Evolutionary conservation across 2,329 filamentous ascomycete species (phyloP), one percentile per base, ranked within the genome.

Genomic region (Orbilia javanica): DNA sequence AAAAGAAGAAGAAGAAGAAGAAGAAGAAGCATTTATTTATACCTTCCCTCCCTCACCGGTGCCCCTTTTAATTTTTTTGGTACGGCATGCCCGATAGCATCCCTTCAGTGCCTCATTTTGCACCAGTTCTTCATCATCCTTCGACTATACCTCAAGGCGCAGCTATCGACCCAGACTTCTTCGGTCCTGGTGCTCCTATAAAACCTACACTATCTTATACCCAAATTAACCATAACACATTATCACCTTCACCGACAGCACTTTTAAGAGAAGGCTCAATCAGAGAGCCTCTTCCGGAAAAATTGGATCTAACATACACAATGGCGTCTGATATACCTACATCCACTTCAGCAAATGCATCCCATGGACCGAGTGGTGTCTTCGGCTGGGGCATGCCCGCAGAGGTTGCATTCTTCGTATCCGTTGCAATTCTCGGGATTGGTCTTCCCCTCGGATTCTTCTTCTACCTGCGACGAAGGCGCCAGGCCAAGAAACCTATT

Each of bases 271-370:
- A 52, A 15, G n/a, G 22, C 3, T 62, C 31, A 1, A 27, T 72
- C 11, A 78, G 68, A 64, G 64, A 63, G 57, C 67, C 74, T 10
- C 42, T 78, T 57, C 74, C 74, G 4, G 74, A 67, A 25, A 78
- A 78, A 55, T 63, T 62, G 10, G 39, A 71, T 44, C 18, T 63
- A 15, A 22, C 74, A 25, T 55, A 52, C 46, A 67, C 42, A 36
- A 78, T 78, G 74, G 44, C 62, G 4, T n/a, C 31, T 29, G 31
- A 22, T 25, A 63, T 60, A 31, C 57, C 73, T 1, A 67, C 74
- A 1, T 55, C 68, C 7, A n/a, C 66, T 13, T 52, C 62, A n/a
- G 62, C 39, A 22, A 10, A 15, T 15, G 36, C 10, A 36, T 34
- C n/a, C n/a, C 62, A 42, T n/a, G 50, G 8, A 20, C 10, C 55